These are phyloP conservation scores for Volutella citrinella DNA, from an alignment of 2,329 filamentous ascomycete species.

Conservation along the genomic window DNA sequence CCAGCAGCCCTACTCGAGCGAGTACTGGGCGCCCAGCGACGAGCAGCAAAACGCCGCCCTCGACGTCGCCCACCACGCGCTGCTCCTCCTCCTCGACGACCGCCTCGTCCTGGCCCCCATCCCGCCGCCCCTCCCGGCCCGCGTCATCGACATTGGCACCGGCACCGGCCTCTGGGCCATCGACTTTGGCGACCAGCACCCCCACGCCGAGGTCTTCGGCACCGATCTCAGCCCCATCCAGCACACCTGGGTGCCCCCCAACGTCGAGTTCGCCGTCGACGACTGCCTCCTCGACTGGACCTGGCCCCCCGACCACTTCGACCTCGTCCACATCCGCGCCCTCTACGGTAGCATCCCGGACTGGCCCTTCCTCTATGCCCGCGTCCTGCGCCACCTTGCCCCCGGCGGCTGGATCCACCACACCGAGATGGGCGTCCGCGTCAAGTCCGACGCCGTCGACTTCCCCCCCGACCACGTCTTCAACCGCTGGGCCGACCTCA, in stretches of 20 bases:
- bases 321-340: conserved; percentile 57
- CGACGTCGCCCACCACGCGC: conserved; percentile 24
- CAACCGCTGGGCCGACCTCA: conserved; percentile 25
- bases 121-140: conserved; percentile 12
- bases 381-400: conserved; percentile 48
- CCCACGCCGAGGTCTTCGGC: conserved; percentile 28
- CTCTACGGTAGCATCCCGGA: conserved; percentile 55
- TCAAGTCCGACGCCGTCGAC: conserved; percentile 13
- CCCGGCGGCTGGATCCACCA: conserved; percentile 32
- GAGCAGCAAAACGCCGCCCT: conserved; percentile 23
- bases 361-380: conserved; percentile 52
- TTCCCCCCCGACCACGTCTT: conserved; percentile 21
- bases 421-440: conserved; percentile 22
- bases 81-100: conserved; percentile 20
- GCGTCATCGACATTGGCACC: conserved; percentile 46
- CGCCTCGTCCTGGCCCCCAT: conserved; percentile 23
- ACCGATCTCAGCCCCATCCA: conserved; percentile 36
- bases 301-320: conserved; percentile 40
- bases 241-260: conserved; percentile 28
- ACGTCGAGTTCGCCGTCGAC: conserved; percentile 32
- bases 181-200: conserved; percentile 30
- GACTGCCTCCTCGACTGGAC: conserved; percentile 43
- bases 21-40: conserved; percentile 27
- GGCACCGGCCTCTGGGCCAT: too few species aligned
- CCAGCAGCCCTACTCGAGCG: conserved; percentile 13